Evolutionary conservation across 108 stramenopile genomes (phyloP).

Genomic region (Skeletonema tropicum): DNA sequence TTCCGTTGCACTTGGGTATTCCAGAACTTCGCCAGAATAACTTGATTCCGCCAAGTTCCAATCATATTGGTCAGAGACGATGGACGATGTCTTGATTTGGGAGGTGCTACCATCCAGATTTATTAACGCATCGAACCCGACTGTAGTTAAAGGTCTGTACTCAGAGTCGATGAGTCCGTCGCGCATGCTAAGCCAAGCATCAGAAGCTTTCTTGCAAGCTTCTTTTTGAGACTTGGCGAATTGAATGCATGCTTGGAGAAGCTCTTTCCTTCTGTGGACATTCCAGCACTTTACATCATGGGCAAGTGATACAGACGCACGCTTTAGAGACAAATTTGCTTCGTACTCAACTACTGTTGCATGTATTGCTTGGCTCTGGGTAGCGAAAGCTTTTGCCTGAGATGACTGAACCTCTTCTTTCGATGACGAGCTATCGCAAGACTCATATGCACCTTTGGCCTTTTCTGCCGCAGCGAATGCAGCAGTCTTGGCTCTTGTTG

Average conservation of each 20-base stretch:
- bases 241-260: slow-evolving; percentile 61
- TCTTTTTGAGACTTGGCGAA: slow-evolving; percentile 77
- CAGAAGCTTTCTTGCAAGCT: slow-evolving; percentile 65
- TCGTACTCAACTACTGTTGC: slow-evolving; percentile 89
- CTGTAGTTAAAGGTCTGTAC: background rate
- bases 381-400: slow-evolving; percentile 68
- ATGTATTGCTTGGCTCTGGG: slow-evolving; percentile 87
- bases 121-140: background rate
- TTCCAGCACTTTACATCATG: slow-evolving; percentile 91
- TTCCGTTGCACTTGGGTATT: background rate
- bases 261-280: slow-evolving; percentile 77
- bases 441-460: slow-evolving; percentile 54
- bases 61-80: background rate
- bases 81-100: background rate
- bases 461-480: slow-evolving; percentile 64
- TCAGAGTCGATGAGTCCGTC: slow-evolving; percentile 72
- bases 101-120: background rate
- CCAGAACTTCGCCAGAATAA: background rate
- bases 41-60: background rate
- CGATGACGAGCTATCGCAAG: slow-evolving; percentile 42
- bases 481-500: slow-evolving; percentile 48
- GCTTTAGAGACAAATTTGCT: slow-evolving; percentile 73
- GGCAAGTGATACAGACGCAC: slow-evolving; percentile 78
- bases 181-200: slow-evolving; percentile 82
- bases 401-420: slow-evolving; percentile 70